Percentiles rank a stretch among this genome's conserved stretches.
Evolutionary conservation across 164 flowering plant species (phyloP).

Genomic region (Stephania cephalantha): DNA sequence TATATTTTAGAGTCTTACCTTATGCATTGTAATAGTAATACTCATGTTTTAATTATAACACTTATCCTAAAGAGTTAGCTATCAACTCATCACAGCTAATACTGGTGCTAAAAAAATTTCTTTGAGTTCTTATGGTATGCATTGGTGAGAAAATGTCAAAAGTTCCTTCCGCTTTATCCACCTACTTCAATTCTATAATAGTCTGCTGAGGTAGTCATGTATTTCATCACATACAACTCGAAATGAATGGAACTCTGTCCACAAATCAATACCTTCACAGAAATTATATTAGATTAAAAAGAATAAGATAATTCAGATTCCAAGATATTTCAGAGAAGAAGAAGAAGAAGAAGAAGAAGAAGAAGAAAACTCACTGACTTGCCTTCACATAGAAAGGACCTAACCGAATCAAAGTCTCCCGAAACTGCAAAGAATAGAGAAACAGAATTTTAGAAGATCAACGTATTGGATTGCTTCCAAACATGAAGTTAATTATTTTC

Average conservation of each 20-base stretch:
- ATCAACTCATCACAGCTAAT: too few relatives aligned
- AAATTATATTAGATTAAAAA: background rate
- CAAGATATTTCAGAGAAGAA: background rate
- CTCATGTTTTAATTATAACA: too few relatives aligned
- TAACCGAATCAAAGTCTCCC: conserved; percentile 74
- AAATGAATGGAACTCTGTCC: background rate
- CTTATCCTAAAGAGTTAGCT: too few relatives aligned
- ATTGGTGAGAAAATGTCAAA: too few relatives aligned
- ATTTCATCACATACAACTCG: background rate
- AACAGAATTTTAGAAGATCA: background rate
- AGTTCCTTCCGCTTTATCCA: too few relatives aligned
- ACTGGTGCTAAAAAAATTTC: too few relatives aligned
- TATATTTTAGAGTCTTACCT: too few relatives aligned
- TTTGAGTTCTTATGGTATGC: too few relatives aligned
- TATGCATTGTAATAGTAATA: too few relatives aligned
- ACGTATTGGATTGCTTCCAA: background rate
- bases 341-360: too few relatives aligned
- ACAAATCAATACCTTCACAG: background rate
- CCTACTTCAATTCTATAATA: too few relatives aligned
- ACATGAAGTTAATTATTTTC: background rate
- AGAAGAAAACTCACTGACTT: conserved; percentile 3
- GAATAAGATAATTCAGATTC: background rate
- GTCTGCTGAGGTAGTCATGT: background rate
- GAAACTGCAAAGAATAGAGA: conserved; percentile 57
- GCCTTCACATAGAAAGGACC: conserved; percentile 96